Evolutionary conservation across 192 early-diverging fungal genomes (phyloP), one percentile per base, ranked within the genome.

Genomic region (Podila clonocystis): DNA sequence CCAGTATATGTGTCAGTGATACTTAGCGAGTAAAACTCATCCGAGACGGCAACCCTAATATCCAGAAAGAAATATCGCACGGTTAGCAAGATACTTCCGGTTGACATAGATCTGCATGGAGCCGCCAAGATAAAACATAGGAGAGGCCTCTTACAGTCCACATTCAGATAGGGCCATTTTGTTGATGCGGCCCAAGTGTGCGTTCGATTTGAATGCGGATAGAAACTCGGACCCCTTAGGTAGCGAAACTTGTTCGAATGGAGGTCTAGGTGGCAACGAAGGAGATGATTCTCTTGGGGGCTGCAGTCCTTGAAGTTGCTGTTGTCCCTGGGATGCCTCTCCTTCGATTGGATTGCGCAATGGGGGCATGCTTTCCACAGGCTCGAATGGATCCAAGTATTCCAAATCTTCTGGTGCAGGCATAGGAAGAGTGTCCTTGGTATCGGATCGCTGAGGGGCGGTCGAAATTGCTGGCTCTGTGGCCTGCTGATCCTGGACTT

Each of bases 1-100:
- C 69, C 65, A 26, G 69, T 65, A 7, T 28, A 28, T 7, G 70
- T 50, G 6, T 79, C 76, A 19, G 76, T 67, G 13, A 79, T 72
- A 9, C 70, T 72, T 13, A 79, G 76, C 1, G 69, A 34, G 12
- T 79, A 79, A 55, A 79, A 72, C 30, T 79, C 76, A 26, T 68
- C 76, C 34, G 76, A 79, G 3, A 79, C 76, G 0, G 76, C 76
- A 6, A 79, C 61, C 31, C 75, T 78, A 36, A 36, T 36, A 9
- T 1, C 8, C 34, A 36, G 34, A 36, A 36, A 36, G 6, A 7
- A 36, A 36, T 36, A n/a, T n/a, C 31, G 31, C 31, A 31, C 31
- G 31, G 31, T 31, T 9, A 36, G 34, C 34, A 36, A 9, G 9
- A 9, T 11, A 11, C 34, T 36, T 9, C 34, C 15, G 13, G 11